Base-by-base conservation (phyloP, 2,329 filamentous ascomycete genomes). In the Colletotrichum karsti region DNA sequence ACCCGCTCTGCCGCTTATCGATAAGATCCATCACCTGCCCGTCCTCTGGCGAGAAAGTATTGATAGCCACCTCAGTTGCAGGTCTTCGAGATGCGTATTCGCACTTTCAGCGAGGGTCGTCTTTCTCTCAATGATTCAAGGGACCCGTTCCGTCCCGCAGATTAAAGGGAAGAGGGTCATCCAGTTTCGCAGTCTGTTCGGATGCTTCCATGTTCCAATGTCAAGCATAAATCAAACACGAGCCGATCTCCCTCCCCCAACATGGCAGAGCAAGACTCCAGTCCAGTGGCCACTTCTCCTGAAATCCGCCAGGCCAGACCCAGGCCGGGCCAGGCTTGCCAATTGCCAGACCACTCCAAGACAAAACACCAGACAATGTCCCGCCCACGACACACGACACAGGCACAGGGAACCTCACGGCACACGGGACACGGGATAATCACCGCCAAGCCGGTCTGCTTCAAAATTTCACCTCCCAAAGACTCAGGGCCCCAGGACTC, bases 201-300 rank as follows among this genome's bases (percentile, higher is more conserved):
- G 53, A 64, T 64, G 60, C 60, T 51, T 63, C 53, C 53, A 53
- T 24, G 42, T 64, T 44, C 44, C 53, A 53, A 26, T 39, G 53
- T 67, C 59, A 67, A 64, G 64, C 64, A 67, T 67, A 54, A 64
- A 54, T 53, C 60, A 59, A 46, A 68, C 61, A 48, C 60, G 44
- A 59, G 65, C 60, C 61, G 60, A 59, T 68, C 39, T 37, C 7
- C 54, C 37, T 15, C 20, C 18, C 46, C 24, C 8, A 22, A 24
- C 22, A 3, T 24, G 42, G 18, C 42, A 46, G 42, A 18, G 42
- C 46, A n/a, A n/a, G 46, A 50, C 46, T 28, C 46, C 42, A 22
- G 42, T 22, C 46, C 46, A 51, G 26, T 33, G 46, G 46, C 46
- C 56, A 46, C 65, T 58, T 50, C 44, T 64, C 35, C 44, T 60